These are phyloP conservation scores for Rhizopus stolonifer DNA, from an alignment of 371 early-diverging fungal species.

Conservation along the genomic window DNA sequence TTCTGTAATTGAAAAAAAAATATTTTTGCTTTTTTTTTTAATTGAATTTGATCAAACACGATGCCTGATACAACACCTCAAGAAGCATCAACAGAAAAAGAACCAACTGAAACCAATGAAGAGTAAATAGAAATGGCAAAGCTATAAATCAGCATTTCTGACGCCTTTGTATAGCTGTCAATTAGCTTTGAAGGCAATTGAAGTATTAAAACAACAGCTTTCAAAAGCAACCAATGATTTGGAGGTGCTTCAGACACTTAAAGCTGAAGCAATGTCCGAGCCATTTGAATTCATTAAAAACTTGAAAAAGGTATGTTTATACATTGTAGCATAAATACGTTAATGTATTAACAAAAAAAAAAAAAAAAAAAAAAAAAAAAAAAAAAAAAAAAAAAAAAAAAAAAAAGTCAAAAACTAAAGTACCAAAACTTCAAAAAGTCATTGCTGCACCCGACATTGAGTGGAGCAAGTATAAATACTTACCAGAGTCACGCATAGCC, in stretches of 20 bases:
- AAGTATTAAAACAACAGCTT: constrained; percentile 45
- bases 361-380: too few relatives aligned
- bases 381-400: too few relatives aligned
- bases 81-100: not conserved
- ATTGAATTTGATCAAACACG: not conserved
- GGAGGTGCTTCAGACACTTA: constrained; percentile 37
- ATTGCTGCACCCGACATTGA: constrained; percentile 38
- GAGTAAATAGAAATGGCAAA: constrained; percentile 25
- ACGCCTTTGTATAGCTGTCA: constrained; percentile 29
- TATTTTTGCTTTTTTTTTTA: not conserved
- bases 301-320: constrained; percentile 49
- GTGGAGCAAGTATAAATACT: constrained; percentile 42
- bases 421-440: constrained; percentile 47
- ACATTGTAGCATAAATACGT: too few relatives aligned
- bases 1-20: not conserved
- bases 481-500: constrained; percentile 39
- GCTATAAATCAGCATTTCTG: not conserved
- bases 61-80: constrained; percentile 15
- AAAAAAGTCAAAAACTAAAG: constrained; percentile 22
- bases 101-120: constrained; percentile 30
- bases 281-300: constrained; percentile 52
- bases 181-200: constrained; percentile 28
- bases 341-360: too few relatives aligned
- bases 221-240: constrained; percentile 48
- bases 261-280: constrained; percentile 44